A percentile compares a stretch with the other conserved stretches of the same genome.
phyloP scores from a whole-genome alignment of 352 stramenopile species.

The Globisporangium nagaii region DNA sequence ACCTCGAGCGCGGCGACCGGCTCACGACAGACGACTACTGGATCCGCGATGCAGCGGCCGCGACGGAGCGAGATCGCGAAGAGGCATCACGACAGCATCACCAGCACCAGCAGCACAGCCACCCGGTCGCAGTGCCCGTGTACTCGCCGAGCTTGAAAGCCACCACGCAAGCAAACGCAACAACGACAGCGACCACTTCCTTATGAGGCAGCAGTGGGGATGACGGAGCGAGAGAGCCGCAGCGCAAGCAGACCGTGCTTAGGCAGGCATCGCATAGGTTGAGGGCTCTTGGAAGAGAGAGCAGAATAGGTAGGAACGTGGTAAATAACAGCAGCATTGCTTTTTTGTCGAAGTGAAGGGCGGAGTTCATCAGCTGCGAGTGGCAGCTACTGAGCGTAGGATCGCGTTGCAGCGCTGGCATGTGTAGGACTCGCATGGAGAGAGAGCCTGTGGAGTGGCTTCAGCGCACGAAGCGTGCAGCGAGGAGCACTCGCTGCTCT shows the following conservation, averaged over 20 bases:
- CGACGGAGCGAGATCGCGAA: neutral
- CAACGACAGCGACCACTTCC: neutral
- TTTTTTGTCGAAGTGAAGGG: no score
- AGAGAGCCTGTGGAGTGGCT: no score
- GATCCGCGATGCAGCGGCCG: conserved; percentile 6
- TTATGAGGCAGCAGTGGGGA: neutral
- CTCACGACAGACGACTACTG: conserved; percentile 27
- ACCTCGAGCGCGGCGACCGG: conserved; percentile 16
- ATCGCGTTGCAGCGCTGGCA: no score
- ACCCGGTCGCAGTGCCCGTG: neutral
- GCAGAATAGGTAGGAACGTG: neutral
- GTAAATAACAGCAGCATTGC: neutral
- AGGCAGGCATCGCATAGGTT: no score
- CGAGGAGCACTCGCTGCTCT: no score
- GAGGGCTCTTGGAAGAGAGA: no score
- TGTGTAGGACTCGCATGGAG: no score
- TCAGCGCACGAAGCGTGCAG: no score
- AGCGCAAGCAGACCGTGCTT: no score
- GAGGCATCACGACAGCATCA: neutral
- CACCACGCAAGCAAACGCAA: neutral
- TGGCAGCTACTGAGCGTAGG: no score
- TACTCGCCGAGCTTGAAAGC: conserved; percentile 9
- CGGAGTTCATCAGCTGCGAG: no score
- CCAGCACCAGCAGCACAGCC: neutral
- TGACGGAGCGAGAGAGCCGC: neutral